These are phyloP conservation scores for Cyclotella cryptica DNA, from an alignment of 108 stramenopile genomes.

Conservation along the genomic window DNA sequence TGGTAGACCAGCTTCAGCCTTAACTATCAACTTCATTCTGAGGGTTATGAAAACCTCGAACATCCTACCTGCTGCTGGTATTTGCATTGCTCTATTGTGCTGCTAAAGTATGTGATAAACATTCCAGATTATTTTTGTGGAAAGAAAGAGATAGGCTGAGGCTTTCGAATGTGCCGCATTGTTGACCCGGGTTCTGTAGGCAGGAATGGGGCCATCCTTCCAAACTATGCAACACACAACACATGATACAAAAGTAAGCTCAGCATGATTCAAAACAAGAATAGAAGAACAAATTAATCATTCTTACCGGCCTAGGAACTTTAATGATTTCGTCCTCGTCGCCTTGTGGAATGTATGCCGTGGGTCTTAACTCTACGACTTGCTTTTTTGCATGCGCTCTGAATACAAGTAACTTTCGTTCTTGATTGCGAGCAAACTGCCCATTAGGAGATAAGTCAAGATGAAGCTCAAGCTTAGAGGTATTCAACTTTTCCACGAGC, in stretches of 20 bases:
- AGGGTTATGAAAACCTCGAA: too few relatives aligned
- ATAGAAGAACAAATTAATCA: neutral
- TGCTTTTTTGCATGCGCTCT: neutral
- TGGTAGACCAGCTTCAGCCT: too few relatives aligned
- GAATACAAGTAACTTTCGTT: neutral
- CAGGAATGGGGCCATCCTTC: conserved; percentile 21
- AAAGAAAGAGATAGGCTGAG: neutral
- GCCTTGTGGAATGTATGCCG: conserved; percentile 23
- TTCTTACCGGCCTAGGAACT: conserved; percentile 20
- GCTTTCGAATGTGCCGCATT: conserved; percentile 22
- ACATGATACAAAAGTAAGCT: neutral
- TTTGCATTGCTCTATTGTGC: too few relatives aligned
- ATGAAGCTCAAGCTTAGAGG: conserved; percentile 2
- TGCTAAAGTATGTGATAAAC: too few relatives aligned
- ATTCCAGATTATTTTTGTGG: neutral
- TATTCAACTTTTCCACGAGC: conserved; percentile 10
- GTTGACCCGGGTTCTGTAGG: conserved; percentile 5
- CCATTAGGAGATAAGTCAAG: conserved; percentile 4
- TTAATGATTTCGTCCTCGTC: conserved; percentile 14
- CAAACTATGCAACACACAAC: conserved; percentile 1
- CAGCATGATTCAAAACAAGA: neutral
- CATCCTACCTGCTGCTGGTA: too few relatives aligned
- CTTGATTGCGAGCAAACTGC: neutral
- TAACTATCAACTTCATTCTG: too few relatives aligned
- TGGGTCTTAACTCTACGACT: conserved; percentile 5